These are phyloP conservation scores for Luffa aegyptiaca DNA, from an alignment of 306 rosid genomes.

Conservation along the genomic window DNA sequence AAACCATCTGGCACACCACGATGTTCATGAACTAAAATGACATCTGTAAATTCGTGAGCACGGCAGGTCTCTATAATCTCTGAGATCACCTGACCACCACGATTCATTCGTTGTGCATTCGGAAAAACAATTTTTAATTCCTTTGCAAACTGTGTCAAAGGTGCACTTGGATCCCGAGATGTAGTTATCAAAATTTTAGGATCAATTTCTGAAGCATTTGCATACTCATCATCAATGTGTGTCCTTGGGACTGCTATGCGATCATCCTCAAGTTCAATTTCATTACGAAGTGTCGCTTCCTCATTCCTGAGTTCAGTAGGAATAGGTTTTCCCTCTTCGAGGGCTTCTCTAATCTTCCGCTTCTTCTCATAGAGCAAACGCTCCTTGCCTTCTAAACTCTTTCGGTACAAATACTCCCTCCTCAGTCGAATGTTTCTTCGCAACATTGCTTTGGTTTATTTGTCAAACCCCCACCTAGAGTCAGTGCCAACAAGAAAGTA, in stretches of 20 bases:
- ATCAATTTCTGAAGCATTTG: conserved; percentile 62
- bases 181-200: conserved; percentile 82
- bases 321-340: conserved; percentile 76
- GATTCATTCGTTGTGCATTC: conserved; percentile 81
- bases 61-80: conserved; percentile 88
- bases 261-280: conserved; percentile 79
- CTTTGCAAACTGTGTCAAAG: conserved; percentile 83
- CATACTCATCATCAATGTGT: conserved; percentile 87
- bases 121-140: conserved; percentile 81
- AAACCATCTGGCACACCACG: conserved; percentile 94
- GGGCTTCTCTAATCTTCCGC: conserved; percentile 70
- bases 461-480: not conserved
- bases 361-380: conserved; percentile 75
- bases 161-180: conserved; percentile 85
- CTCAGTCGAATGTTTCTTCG: conserved; percentile 56
- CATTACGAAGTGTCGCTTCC: conserved; percentile 73
- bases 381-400: conserved; percentile 74
- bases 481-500: too few relatives aligned
- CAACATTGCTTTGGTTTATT: conserved; percentile 27
- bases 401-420: conserved; percentile 73
- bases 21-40: conserved; percentile 76
- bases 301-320: conserved; percentile 90
- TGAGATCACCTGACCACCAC: conserved; percentile 94
- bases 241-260: conserved; percentile 69
- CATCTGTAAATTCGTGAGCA: conserved; percentile 76